Base-by-base conservation (phyloP, 2,329 filamentous ascomycete genomes). In the Pseudophaeomoniella oleicola region DNA sequence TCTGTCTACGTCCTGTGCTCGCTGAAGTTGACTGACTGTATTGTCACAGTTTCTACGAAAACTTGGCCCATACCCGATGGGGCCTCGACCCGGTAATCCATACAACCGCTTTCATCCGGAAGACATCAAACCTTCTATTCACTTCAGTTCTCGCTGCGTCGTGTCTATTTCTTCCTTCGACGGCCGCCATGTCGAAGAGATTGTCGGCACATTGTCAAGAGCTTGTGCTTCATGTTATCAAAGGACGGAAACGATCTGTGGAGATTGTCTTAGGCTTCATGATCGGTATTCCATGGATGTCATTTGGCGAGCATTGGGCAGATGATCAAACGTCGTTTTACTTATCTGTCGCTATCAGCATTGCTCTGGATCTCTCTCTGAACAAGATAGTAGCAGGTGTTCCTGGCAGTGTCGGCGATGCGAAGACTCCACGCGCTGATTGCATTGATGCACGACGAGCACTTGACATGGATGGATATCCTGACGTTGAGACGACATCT, bases 211-310 rank as follows among this genome's bases (percentile, higher is more conserved):
- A 84, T 44, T 69, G 70, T 42, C 75, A 72, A 42, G 62, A 62
- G 16, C 64, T 84, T 3, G 78, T 75, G 0, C 69, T 75, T 16
- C 65, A 70, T 17, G 67, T 83, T 31, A 73, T 78, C 35, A 57
- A 66, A 0, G 66, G 70, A 32, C 71, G 77, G 2, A 69, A 75
- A 47, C 70, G 76, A 38, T 84, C 79, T 0, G 76, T 81, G 4
- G 79, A 84, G 50, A 81, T 84, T 38, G 74, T 84, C 0, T 59
- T 84, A 1, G 79, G 75, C 0, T 83, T 83, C 49, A 78, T 84
- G 72, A 69, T 81, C 19, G 82, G 82, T 42, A 70, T 84, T 4
- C 79, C 79, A 0, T 84, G 79, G 79, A 81, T 83, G 69, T 72
- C 72, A 18, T 75, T 75, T 2, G 75, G 75, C 2, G 60, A 70